These are phyloP conservation scores for Jackrogersella minutella DNA, from an alignment of 495 filamentous ascomycete species.

Conservation along the genomic window DNA sequence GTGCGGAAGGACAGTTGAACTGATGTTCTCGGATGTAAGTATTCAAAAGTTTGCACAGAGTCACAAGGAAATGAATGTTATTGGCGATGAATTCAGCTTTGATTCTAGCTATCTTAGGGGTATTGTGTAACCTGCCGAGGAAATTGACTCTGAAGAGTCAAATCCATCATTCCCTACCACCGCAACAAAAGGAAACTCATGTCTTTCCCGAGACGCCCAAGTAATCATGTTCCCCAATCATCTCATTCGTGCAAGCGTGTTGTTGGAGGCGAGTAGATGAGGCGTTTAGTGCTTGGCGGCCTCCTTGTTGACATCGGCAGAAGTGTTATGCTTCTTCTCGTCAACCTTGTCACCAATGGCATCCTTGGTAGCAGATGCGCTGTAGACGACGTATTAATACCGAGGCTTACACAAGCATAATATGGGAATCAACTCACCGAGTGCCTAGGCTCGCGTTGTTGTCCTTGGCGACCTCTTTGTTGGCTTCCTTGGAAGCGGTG, in stretches of 20 bases:
- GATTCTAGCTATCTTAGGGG: conserved; percentile 48
- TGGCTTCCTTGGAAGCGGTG: conserved; percentile 69
- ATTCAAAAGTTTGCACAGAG: too few species aligned
- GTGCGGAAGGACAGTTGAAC: background rate
- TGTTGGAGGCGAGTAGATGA: conserved; percentile 7
- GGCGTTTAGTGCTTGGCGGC: conserved; percentile 60
- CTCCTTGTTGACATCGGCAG: conserved; percentile 67
- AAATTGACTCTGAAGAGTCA: conserved; percentile 23
- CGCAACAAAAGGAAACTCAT: conserved; percentile 32
- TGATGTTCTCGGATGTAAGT: background rate
- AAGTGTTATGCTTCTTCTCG: conserved; percentile 62
- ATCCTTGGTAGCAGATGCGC: conserved; percentile 62
- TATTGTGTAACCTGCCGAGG: conserved; percentile 39
- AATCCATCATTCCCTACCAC: conserved; percentile 34
- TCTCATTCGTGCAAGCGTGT: conserved; percentile 39
- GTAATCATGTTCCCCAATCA: conserved; percentile 21
- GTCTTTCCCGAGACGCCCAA: conserved; percentile 31
- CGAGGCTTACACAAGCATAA: background rate
- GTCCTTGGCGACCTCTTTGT: conserved; percentile 72
- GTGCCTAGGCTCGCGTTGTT: conserved; percentile 55
- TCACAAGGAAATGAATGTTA: background rate
- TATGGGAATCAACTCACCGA: conserved; percentile 52
- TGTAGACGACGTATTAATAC: conserved; percentile 38
- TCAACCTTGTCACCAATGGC: conserved; percentile 65
- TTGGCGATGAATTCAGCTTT: conserved; percentile 41